These are phyloP conservation scores for Penicillium waksmanii DNA, from an alignment of 495 filamentous ascomycete genomes.

Conservation along the genomic window DNA sequence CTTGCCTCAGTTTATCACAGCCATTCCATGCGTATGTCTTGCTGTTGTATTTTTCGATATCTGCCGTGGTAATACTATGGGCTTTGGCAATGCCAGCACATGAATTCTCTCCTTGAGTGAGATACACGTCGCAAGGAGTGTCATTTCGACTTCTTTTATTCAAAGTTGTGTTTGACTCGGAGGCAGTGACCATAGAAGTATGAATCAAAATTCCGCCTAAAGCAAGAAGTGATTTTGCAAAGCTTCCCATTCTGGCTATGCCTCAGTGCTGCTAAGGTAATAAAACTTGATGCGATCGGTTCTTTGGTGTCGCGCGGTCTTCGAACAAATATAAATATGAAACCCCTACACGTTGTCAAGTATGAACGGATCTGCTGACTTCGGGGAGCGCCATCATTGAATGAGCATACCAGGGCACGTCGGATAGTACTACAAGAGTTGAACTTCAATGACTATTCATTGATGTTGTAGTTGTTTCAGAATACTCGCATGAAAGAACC, in stretches of 20 bases:
- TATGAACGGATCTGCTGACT: neutral
- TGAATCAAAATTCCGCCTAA: neutral
- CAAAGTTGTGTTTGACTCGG: neutral
- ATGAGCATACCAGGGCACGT: no score
- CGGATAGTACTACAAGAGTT: no score
- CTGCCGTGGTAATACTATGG: conserved; percentile 4
- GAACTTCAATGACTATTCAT: neutral
- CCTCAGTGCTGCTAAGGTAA: neutral
- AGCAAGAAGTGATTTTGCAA: neutral
- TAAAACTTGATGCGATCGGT: no score
- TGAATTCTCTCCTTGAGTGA: neutral
- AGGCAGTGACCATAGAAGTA: neutral
- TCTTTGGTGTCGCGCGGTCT: no score
- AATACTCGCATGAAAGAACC: neutral
- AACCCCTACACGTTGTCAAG: no score
- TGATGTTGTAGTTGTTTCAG: neutral
- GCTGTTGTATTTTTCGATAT: conserved; percentile 21
- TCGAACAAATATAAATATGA: no score
- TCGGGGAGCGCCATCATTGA: neutral
- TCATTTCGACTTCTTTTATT: neutral
- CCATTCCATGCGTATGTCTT: conserved; percentile 18
- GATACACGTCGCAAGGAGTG: neutral
- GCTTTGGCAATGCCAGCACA: neutral
- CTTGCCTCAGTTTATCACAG: conserved; percentile 14
- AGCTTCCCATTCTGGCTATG: neutral